Base-by-base conservation (phyloP, 148 eudicot species). In the Silene uniflora region DNA sequence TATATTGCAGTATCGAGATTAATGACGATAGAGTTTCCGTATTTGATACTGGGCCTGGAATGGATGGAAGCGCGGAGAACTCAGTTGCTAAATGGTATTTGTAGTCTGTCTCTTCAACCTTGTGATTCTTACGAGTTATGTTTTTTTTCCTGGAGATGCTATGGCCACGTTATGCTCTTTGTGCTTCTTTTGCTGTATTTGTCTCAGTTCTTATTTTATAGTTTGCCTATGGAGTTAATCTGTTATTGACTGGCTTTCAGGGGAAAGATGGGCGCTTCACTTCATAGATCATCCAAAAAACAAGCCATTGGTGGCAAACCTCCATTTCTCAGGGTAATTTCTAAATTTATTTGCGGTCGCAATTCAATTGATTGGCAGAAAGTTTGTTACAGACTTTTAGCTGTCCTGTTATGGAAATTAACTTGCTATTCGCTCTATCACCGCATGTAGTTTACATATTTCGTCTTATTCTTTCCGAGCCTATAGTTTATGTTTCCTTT, bases 181-280 rank as follows among this genome's bases (percentile, higher is more conserved):
- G 47, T 27, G 16, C 14, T 72, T 27, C 8, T 21, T 42, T 64
- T 27, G 10, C 23, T 0, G 7, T 35, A 42, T 12, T 0, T 78
- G 3, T 71, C 18, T 44, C 21, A 21, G 1, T 19, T 64, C 47
- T 24, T 13, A 10, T 68, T 3, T 47, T 55, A 6, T 74, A 4
- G 44, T 66, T 22, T 17, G 1, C 18, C 3, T 32, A 32, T 21
- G 18, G 47, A 9, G 0, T 54, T 1, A 32, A 32, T 29, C 29
- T 39, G 76, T 3, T 62, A 6, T 73, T 25, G 60, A 14, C 76
- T 62, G 73, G 24, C 17, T 63, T 67, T 63, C 74, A 89, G 97
- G 93, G 92, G 91, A 18, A 92, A 85, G 76, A 85, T 90, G 87
- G 97, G 94, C 5, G 90, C 91, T 21, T 92, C 97, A 42, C 46